These are phyloP conservation scores for Saccharomycopsis sp. DNA, from an alignment of 805 yeast species.

Conservation along the genomic window DNA sequence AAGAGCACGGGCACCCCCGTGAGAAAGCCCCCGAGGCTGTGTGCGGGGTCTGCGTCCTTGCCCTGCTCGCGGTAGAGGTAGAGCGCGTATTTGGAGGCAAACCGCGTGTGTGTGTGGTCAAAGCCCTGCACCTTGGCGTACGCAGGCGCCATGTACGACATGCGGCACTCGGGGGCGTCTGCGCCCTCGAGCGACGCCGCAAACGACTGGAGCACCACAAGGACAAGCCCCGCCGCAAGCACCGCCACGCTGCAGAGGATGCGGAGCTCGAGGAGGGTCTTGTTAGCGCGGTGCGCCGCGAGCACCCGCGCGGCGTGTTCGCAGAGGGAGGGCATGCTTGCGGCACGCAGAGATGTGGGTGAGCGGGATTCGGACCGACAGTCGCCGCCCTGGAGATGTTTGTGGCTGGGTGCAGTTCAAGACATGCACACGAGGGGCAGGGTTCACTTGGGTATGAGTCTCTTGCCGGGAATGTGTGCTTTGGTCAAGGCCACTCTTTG, in stretches of 20 bases:
- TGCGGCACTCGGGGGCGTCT: slow-evolving; percentile 50
- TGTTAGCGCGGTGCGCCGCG: neutral
- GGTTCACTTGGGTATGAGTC: too few species aligned
- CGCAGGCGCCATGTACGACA: slow-evolving; percentile 77
- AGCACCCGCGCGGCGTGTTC: neutral
- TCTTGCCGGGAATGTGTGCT: too few species aligned
- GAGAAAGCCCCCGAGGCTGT: slow-evolving; percentile 30
- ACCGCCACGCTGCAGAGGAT: neutral
- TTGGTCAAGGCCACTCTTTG: too few species aligned
- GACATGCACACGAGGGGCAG: neutral
- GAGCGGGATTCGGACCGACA: too few species aligned
- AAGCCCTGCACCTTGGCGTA: slow-evolving; percentile 71
- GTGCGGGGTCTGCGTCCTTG: slow-evolving; percentile 48
- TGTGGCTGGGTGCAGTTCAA: neutral
- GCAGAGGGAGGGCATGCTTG: neutral
- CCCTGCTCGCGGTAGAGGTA: slow-evolving; percentile 83
- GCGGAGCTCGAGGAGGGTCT: neutral
- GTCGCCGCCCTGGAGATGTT: neutral
- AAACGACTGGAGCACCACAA: slow-evolving; percentile 28
- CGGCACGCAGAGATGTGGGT: too few species aligned
- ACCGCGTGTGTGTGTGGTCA: slow-evolving; percentile 59
- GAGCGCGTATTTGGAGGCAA: slow-evolving; percentile 77
- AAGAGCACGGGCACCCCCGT: slow-evolving; percentile 85
- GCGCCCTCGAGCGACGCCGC: slow-evolving; percentile 34
- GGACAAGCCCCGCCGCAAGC: slow-evolving; percentile 13